Evolutionary conservation across 2,329 filamentous ascomycete species (phyloP), one percentile per base, ranked within the genome.

Genomic region (Microcyclospora tardicrescens): DNA sequence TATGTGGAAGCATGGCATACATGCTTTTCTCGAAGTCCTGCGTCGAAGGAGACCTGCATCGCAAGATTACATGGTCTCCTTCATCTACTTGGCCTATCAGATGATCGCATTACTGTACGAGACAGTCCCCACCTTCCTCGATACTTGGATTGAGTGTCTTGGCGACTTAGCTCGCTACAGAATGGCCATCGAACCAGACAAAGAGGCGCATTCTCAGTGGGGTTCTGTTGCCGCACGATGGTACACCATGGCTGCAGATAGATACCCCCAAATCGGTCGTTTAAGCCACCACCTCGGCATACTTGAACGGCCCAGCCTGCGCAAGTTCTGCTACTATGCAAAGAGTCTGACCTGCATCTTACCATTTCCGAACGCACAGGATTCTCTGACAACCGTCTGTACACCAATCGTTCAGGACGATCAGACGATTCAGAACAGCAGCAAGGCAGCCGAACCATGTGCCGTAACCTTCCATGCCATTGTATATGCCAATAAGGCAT

Each of bases 1-100:
- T 0, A 91, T 96, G 83, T 96, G 91, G 91, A 72, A 84, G 0
- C 84, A 93, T 50, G 89, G 84, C 0, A 95, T 96, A 3, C 85
- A 62, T 36, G 53, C 56, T 1, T 61, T 61, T 40, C 43, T 62
- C 13, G 59, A 62, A 42, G 51, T 61, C 1, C 59, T 93, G 0
- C 69, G 84, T 0, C 77, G 84, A 46, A 73, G 79, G 2, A 64
- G 94, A 0, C 89, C 87, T 0, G 70, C 69, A 0, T 86, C 82
- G 1, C 62, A 86, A 1, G 87, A 95, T 36, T 82, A 93, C 39
- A 95, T 96, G 86, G 64, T 94, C 0, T 77, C 79, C 0, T 96
- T 94, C 39, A 85, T 96, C 1, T 93, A 93, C 45, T 61, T 89
- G 12, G 81, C 86, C 0, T 96, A 95, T 47, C 81, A 81, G 2